These are phyloP conservation scores for Ochetophila trinervis DNA, from an alignment of 306 rosid species.

Conservation along the genomic window DNA sequence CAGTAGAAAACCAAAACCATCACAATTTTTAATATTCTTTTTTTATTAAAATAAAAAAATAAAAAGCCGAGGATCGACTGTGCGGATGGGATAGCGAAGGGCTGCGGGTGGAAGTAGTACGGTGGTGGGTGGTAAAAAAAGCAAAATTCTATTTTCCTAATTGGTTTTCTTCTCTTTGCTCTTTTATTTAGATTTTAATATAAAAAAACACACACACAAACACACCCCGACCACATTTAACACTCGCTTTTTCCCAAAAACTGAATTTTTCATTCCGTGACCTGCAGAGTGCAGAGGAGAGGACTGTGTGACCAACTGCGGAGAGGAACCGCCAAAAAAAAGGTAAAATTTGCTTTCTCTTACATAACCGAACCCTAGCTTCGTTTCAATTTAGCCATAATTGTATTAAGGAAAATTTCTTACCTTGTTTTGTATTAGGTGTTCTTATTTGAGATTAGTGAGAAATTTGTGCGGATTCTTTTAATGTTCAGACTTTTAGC, in stretches of 20 bases:
- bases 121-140: background rate
- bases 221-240: background rate
- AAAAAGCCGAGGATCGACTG: background rate
- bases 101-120: background rate
- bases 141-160: background rate
- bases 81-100: conserved; percentile 11
- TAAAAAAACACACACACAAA: too few relatives aligned
- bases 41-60: background rate
- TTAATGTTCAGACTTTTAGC: background rate
- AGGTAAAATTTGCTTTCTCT: background rate
- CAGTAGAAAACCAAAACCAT: background rate
- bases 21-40: background rate
- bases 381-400: background rate
- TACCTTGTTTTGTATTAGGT: background rate
- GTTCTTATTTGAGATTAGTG: background rate
- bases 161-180: background rate
- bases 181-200: background rate
- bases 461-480: conserved; percentile 3
- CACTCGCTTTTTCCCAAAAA: background rate
- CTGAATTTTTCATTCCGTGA: background rate
- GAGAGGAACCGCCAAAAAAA: background rate
- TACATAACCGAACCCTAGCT: conserved; percentile 9
- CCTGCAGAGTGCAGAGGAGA: background rate
- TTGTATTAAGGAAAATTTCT: background rate
- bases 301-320: background rate